Base-by-base conservation (phyloP, 495 filamentous ascomycete species). In the Halenospora varia region DNA sequence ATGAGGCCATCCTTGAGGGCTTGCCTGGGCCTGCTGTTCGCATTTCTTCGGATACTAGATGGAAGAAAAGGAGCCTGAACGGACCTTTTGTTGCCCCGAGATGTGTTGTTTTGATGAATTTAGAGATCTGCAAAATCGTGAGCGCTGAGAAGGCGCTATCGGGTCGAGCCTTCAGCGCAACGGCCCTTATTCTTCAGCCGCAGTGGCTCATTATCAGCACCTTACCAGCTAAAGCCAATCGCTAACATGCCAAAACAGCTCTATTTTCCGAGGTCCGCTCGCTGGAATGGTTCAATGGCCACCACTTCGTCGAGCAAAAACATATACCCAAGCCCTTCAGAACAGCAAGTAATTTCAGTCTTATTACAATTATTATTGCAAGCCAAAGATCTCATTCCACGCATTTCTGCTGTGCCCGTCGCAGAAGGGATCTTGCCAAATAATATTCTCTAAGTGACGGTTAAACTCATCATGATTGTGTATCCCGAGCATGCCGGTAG, bases 361-460 rank as follows among this genome's bases (percentile, higher is more conserved):
- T n/a, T n/a, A n/a, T n/a, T n/a, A n/a, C n/a, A n/a, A n/a, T n/a
- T n/a, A n/a, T n/a, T n/a, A n/a, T n/a, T n/a, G n/a, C n/a, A n/a
- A n/a, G 29, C 13, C 29, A 4, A 35, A 4, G 13, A 35, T 13
- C 4, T 35, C 29, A 35, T 13, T 13, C 29, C 29, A 35, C 13
- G 13, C 29, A 13, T 13, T 35, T 35, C 29, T 35, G 29, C 29
- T 6, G 13, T 35, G 29, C 6, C 13, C 13, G 13, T 4, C 29
- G 29, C 29, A 57, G 25, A 57, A 57, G 1, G 35, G 19, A 11
- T 57, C 55, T 22, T 57, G 46, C 39, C 47, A 51, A 19, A 57
- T n/a, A 3, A 57, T 47, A 15, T 50, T 50, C 4, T 10, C 22
- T 13, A 57, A 20, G 10, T 13, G 17, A 10, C 42, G 23, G 11